Percentiles rank a stretch among this genome's conserved stretches.
Evolutionary conservation across 2,329 filamentous ascomycete genomes (phyloP).

Genomic region (Colletotrichum tanaceti): DNA sequence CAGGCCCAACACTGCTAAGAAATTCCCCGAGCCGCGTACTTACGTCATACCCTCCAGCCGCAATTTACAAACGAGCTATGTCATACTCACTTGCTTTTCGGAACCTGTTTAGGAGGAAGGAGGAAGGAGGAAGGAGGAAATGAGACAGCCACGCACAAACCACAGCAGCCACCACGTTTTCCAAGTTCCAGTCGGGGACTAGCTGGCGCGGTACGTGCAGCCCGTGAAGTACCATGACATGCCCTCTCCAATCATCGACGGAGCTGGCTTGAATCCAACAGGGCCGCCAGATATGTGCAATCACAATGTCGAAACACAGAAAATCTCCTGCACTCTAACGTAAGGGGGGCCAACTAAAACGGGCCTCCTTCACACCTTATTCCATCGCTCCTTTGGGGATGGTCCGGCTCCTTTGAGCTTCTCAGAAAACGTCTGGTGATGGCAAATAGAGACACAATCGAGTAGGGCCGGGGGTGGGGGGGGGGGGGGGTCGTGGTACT

Average conservation of each 20-base stretch:
- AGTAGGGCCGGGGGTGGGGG: no score
- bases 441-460: not conserved
- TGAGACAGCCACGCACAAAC: slow-evolving; percentile 17
- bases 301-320: slow-evolving; percentile 19
- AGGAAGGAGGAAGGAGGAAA: slow-evolving; percentile 8
- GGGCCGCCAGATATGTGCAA: slow-evolving; percentile 20
- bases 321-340: slow-evolving; percentile 26
- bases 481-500: not conserved
- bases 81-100: slow-evolving; percentile 14
- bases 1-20: slow-evolving; percentile 1
- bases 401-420: slow-evolving; percentile 15
- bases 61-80: slow-evolving; percentile 29
- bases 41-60: slow-evolving; percentile 32
- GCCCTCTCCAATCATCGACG: slow-evolving; percentile 19
- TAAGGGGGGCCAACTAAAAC: slow-evolving; percentile 24
- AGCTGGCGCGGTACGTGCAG: slow-evolving; percentile 13
- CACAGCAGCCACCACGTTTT: slow-evolving; percentile 31
- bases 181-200: not conserved
- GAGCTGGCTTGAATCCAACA: not conserved
- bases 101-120: slow-evolving; percentile 34
- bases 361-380: slow-evolving; percentile 20
- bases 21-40: slow-evolving; percentile 36
- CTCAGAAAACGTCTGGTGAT: slow-evolving; percentile 7
- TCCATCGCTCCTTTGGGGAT: slow-evolving; percentile 14
- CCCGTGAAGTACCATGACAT: slow-evolving; percentile 35